phyloP scores from a whole-genome alignment of 1,139 yeast species.

The Diutina pseudorugosa region DNA sequence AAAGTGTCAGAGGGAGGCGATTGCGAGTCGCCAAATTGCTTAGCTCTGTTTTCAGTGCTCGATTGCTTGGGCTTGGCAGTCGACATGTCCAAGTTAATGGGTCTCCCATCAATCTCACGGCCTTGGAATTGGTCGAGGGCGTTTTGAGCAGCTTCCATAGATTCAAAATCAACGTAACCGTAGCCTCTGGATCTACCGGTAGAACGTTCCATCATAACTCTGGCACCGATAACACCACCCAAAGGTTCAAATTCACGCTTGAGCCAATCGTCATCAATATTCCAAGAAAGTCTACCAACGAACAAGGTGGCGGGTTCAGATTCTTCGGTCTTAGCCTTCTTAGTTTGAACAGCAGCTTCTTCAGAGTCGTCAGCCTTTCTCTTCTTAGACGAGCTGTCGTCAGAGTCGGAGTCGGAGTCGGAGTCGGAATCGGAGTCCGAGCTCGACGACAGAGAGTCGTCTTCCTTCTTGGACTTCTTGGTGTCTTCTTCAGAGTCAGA shows the following conservation, averaged over 20 bases:
- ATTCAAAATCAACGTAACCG: conserved; percentile 92
- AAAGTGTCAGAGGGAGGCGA: conserved; percentile 91
- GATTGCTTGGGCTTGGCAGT: conserved; percentile 51
- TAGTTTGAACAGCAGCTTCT: conserved; percentile 7
- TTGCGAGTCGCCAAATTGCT: conserved; percentile 78
- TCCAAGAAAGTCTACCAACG: conserved; percentile 97
- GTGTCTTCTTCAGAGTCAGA: conserved; percentile 4
- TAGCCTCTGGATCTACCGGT: conserved; percentile 94
- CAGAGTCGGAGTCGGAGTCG: conserved; percentile 11
- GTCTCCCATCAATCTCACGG: conserved; percentile 92
- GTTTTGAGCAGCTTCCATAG: conserved; percentile 66
- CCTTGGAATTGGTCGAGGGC: conserved; percentile 87
- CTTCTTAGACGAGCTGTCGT: conserved; percentile 14
- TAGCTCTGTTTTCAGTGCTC: conserved; percentile 49
- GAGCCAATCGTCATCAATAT: conserved; percentile 91
- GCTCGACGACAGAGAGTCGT: conserved; percentile 5
- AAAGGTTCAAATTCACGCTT: conserved; percentile 69
- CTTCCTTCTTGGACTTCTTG: conserved; percentile 4
- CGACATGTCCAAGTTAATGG: conserved; percentile 87
- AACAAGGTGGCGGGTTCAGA: conserved; percentile 77
- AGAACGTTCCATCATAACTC: conserved; percentile 89
- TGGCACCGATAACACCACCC: conserved; percentile 77
- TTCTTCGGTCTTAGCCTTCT: conserved; percentile 22
- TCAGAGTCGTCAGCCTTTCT: conserved; percentile 11
- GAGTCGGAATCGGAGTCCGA: conserved; percentile 8